Conservation (phyloP, 1,284 basidiomycete genomes). For the Papiliotrema terrestris region DNA sequence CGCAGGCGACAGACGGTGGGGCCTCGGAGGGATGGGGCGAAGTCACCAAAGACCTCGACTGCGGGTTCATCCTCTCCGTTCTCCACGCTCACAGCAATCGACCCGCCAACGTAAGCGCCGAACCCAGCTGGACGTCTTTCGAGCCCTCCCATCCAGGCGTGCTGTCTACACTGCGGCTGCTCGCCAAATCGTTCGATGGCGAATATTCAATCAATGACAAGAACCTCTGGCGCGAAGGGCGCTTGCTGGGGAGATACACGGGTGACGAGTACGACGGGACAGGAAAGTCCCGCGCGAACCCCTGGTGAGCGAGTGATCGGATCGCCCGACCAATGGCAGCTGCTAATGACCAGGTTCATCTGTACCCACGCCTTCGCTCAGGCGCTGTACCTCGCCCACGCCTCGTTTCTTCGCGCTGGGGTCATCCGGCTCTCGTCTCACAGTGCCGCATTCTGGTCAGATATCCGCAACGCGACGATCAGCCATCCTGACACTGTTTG, state of each 20-base stretch:
- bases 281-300: constrained; percentile 44
- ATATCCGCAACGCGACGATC: constrained; percentile 18
- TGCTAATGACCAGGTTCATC: constrained; percentile 40
- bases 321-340: neutral
- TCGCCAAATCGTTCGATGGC: constrained; percentile 41
- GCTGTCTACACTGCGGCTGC: constrained; percentile 41
- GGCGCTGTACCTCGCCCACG: constrained; percentile 39
- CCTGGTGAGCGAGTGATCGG: constrained; percentile 37
- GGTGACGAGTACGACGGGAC: constrained; percentile 52
- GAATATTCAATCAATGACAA: constrained; percentile 48
- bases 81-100: constrained; percentile 30
- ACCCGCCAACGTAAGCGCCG: neutral
- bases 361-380: constrained; percentile 49
- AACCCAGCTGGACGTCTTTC: constrained; percentile 2
- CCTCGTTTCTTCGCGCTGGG: constrained; percentile 15
- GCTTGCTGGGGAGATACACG: constrained; percentile 50
- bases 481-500: neutral
- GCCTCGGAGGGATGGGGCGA: neutral
- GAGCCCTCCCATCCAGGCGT: constrained; percentile 25
- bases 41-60: constrained; percentile 42
- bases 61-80: constrained; percentile 47
- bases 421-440: constrained; percentile 25
- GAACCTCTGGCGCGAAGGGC: constrained; percentile 35
- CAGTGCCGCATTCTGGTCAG: constrained; percentile 40
- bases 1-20: neutral